Conservation (phyloP, 2,329 filamentous ascomycete genomes). For the Cladophialophora yegresii region DNA sequence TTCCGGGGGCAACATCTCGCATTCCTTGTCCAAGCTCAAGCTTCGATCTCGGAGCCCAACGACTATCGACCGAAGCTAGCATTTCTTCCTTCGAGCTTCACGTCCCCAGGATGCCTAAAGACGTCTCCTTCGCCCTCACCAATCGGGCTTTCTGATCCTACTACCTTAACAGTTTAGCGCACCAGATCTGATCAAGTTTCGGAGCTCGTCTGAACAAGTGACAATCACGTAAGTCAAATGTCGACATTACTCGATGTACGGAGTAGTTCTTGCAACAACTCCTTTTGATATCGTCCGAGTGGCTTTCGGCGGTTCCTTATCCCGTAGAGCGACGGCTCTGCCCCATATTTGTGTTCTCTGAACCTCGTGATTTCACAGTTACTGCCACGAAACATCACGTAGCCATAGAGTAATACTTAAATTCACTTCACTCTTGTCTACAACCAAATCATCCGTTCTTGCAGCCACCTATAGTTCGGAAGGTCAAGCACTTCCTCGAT, state of each 20-base stretch:
- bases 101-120: constrained; percentile 16
- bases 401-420: not conserved
- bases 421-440: not conserved
- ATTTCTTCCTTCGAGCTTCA: constrained; percentile 1
- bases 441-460: not conserved
- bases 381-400: not conserved
- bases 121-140: not conserved
- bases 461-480: not conserved
- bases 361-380: not conserved
- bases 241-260: too few relatives aligned
- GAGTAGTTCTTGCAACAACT: too few relatives aligned
- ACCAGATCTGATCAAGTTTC: not conserved
- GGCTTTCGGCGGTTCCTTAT: too few relatives aligned
- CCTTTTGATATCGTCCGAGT: too few relatives aligned
- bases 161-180: constrained; percentile 14
- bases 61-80: not conserved
- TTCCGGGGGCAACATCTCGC: not conserved
- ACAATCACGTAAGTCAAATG: not conserved
- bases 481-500: too few relatives aligned
- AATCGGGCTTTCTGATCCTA: constrained; percentile 3
- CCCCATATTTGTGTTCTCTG: not conserved
- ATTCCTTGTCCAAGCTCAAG: not conserved
- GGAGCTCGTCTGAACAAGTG: not conserved
- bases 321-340: not conserved
- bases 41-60: constrained; percentile 7